phyloP scores from a whole-genome alignment of 768 basidiomycete species.

The Auriscalpium orientale region DNA sequence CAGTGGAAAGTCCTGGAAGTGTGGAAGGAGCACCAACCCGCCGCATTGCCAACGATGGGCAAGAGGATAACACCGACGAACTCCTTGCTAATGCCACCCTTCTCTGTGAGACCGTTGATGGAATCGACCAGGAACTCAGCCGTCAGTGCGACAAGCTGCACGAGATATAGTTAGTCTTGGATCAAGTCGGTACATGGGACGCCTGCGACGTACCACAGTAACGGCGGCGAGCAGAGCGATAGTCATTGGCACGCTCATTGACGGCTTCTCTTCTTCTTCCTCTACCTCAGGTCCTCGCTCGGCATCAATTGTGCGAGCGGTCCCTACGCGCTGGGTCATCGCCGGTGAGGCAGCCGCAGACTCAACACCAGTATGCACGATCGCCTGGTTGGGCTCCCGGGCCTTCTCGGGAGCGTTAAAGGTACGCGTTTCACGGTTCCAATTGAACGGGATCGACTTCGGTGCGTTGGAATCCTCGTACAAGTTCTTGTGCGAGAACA shows the following conservation, averaged over 20 bases:
- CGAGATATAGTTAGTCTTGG: background rate
- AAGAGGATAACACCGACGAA: conserved; percentile 86
- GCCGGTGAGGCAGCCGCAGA: background rate
- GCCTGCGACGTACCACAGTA: conserved; percentile 28
- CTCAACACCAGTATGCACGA: background rate
- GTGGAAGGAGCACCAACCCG: conserved; percentile 34
- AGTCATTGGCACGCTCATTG: conserved; percentile 28
- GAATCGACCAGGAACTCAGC: conserved; percentile 70
- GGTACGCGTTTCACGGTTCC: background rate
- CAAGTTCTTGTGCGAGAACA: conserved; percentile 48
- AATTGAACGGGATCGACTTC: background rate
- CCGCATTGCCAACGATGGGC: conserved; percentile 89
- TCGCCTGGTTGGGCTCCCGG: background rate
- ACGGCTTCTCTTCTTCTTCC: conserved; percentile 26
- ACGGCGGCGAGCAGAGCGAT: conserved; percentile 28
- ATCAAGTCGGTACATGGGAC: background rate
- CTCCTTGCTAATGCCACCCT: conserved; percentile 55
- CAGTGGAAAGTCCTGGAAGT: background rate
- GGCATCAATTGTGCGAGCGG: background rate
- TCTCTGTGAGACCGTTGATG: conserved; percentile 62
- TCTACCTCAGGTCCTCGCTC: conserved; percentile 15
- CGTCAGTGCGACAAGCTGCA: conserved; percentile 41
- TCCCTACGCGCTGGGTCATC: background rate
- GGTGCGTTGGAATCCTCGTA: conserved; percentile 31
- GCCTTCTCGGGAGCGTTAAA: background rate